Conservation (phyloP, 2,329 filamentous ascomycete genomes). For the Amylocarpus encephaloides region DNA sequence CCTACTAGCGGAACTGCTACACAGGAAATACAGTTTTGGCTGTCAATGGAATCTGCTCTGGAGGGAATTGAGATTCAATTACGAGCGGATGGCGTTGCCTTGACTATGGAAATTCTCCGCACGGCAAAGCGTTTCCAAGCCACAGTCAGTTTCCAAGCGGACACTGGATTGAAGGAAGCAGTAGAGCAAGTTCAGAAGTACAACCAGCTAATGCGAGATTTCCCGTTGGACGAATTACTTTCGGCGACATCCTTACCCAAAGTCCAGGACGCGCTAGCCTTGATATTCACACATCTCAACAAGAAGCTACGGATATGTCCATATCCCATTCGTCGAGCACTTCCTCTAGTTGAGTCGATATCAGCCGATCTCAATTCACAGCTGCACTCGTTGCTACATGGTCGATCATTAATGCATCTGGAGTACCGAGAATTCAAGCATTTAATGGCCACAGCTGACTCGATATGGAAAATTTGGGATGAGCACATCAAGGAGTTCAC, state of each 20-base stretch:
- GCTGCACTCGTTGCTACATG: slow-evolving; percentile 78
- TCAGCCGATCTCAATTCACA: slow-evolving; percentile 86
- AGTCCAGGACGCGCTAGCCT: slow-evolving; percentile 77
- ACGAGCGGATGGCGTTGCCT: slow-evolving; percentile 75
- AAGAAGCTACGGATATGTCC: slow-evolving; percentile 96
- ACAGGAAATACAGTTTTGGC: slow-evolving; percentile 98
- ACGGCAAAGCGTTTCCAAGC: slow-evolving; percentile 98
- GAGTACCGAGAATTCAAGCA: slow-evolving; percentile 85
- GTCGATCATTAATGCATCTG: slow-evolving; percentile 82
- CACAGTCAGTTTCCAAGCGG: slow-evolving; percentile 91
- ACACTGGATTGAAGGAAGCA: slow-evolving; percentile 92
- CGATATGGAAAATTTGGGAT: slow-evolving; percentile 90
- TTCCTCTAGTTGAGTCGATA: slow-evolving; percentile 94
- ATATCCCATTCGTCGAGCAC: slow-evolving; percentile 84
- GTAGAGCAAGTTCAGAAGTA: slow-evolving; percentile 97
- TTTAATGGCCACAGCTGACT: slow-evolving; percentile 76
- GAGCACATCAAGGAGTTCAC: slow-evolving; percentile 97
- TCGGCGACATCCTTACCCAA: slow-evolving; percentile 86
- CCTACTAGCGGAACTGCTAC: slow-evolving; percentile 71
- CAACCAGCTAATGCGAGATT: slow-evolving; percentile 97
- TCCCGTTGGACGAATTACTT: slow-evolving; percentile 88
- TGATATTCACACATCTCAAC: slow-evolving; percentile 92
- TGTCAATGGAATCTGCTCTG: slow-evolving; percentile 91
- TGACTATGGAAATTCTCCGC: slow-evolving; percentile 92
- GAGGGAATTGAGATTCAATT: slow-evolving; percentile 89